Evolutionary conservation across 176 grass and related monocot species (phyloP).

Genomic region (Microstegium vimineum): DNA sequence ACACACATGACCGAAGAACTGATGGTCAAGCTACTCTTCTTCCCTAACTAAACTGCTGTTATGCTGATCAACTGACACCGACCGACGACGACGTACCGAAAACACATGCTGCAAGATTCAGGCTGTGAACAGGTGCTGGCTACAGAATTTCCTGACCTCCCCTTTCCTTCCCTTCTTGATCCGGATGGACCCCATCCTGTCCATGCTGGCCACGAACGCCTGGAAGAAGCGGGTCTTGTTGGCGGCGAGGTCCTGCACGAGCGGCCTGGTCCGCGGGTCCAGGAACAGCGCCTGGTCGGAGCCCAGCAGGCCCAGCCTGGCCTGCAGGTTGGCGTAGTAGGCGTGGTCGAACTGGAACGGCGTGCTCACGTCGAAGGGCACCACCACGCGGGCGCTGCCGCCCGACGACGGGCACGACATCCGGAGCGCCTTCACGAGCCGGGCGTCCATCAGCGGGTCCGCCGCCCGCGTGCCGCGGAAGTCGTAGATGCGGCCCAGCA

Average conservation of each 20-base stretch:
- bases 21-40: background rate
- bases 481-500: constrained; percentile 56
- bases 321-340: constrained; percentile 73
- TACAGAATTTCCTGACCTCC: constrained; percentile 76
- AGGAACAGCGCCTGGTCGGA: constrained; percentile 81
- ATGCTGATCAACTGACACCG: background rate
- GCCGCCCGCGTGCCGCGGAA: constrained; percentile 42
- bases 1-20: background rate
- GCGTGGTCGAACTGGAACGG: constrained; percentile 68
- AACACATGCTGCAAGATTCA: background rate
- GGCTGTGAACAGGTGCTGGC: constrained; percentile 23
- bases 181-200: constrained; percentile 71
- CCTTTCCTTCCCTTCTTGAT: constrained; percentile 87
- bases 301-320: constrained; percentile 59
- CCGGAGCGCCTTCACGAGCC: constrained; percentile 69
- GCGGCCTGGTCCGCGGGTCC: constrained; percentile 57
- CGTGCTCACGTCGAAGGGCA: constrained; percentile 67
- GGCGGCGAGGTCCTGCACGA: constrained; percentile 50
- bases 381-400: constrained; percentile 55
- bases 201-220: constrained; percentile 58
- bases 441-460: constrained; percentile 70
- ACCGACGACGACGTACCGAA: background rate
- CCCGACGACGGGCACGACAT: constrained; percentile 64
- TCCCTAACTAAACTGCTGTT: background rate
- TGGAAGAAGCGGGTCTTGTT: constrained; percentile 66